phyloP scores from a whole-genome alignment of 805 yeast species.

The Pichia deserticola region DNA sequence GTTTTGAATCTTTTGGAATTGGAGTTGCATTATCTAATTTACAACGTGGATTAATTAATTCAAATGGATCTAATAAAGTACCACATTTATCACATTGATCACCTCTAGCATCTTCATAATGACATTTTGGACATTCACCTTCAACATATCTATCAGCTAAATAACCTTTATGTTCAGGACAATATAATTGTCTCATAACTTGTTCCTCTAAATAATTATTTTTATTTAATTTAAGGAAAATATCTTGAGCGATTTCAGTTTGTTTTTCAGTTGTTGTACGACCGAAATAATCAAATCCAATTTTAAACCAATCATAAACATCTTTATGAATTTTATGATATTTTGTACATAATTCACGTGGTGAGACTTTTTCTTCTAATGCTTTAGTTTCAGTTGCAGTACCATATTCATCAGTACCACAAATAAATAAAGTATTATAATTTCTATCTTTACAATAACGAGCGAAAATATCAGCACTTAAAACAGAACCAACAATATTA shows the following conservation, averaged over 20 bases:
- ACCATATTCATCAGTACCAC: slow-evolving; percentile 99
- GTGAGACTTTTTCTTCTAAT: slow-evolving; percentile 84
- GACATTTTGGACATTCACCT: slow-evolving; percentile 95
- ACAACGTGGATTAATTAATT: slow-evolving; percentile 91
- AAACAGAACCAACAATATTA: slow-evolving; percentile 90
- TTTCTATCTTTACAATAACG: slow-evolving; percentile 86
- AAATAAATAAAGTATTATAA: slow-evolving; percentile 75
- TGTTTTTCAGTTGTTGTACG: slow-evolving; percentile 90
- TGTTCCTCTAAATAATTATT: slow-evolving; percentile 81
- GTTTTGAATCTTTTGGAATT: slow-evolving; percentile 71
- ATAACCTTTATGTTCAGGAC: slow-evolving; percentile 84
- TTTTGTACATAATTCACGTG: slow-evolving; percentile 84
- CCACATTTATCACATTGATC: slow-evolving; percentile 99
- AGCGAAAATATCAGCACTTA: slow-evolving; percentile 89
- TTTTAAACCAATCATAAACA: slow-evolving; percentile 95
- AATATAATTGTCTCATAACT: slow-evolving; percentile 81
- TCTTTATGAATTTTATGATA: slow-evolving; percentile 80
- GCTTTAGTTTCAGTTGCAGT: slow-evolving; percentile 99
- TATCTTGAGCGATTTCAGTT: slow-evolving; percentile 93
- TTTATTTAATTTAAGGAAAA: slow-evolving; percentile 67
- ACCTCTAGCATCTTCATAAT: slow-evolving; percentile 95
- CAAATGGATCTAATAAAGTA: slow-evolving; percentile 78
- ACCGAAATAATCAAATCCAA: slow-evolving; percentile 92
- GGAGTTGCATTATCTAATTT: slow-evolving; percentile 85
- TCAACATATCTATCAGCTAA: slow-evolving; percentile 96